Evolutionary conservation across 768 basidiomycete species (phyloP).

Genomic region (Termitomyces sp.): DNA sequence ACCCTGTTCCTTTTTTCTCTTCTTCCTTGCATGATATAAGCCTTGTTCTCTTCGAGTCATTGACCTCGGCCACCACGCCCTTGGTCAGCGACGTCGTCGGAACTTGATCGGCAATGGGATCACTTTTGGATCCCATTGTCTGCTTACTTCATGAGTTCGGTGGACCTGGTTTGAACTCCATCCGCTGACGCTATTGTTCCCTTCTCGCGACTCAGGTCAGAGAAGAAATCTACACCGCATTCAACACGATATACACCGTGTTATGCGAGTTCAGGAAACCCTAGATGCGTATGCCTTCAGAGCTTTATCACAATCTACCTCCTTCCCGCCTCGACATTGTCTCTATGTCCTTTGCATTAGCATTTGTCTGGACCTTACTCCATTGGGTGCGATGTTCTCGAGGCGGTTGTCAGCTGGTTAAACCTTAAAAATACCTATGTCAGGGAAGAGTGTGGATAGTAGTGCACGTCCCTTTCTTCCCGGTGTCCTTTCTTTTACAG

Average conservation of each 20-base stretch:
- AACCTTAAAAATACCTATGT: constrained; percentile 17
- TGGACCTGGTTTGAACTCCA: constrained; percentile 42
- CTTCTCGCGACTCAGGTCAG: constrained; percentile 64
- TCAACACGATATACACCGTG: constrained; percentile 99
- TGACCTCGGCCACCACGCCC: constrained; percentile 2
- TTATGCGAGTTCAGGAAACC: constrained; percentile 93
- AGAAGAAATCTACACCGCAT: constrained; percentile 99
- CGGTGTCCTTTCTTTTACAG: constrained; percentile 16
- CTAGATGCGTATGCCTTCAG: constrained; percentile 25
- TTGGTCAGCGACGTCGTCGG: constrained; percentile 5
- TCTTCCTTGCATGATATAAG: constrained; percentile 15
- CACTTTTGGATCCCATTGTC: constrained; percentile 26
- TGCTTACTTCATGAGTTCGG: constrained; percentile 28
- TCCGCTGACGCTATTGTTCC: constrained; percentile 41
- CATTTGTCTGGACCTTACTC: background rate
- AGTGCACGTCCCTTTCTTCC: constrained; percentile 43
- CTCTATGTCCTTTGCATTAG: constrained; percentile 10
- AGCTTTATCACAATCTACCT: background rate
- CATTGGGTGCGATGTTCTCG: constrained; percentile 1
- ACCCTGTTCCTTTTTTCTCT: constrained; percentile 20
- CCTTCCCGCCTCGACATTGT: constrained; percentile 13
- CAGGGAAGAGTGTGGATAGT: constrained; percentile 38
- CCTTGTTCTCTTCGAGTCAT: constrained; percentile 10
- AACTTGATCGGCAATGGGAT: constrained; percentile 11
- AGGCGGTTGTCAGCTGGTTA: constrained; percentile 6